Evolutionary conservation across 129 eudicot species (phyloP).

Genomic region (Saposhnikovia divaricata): DNA sequence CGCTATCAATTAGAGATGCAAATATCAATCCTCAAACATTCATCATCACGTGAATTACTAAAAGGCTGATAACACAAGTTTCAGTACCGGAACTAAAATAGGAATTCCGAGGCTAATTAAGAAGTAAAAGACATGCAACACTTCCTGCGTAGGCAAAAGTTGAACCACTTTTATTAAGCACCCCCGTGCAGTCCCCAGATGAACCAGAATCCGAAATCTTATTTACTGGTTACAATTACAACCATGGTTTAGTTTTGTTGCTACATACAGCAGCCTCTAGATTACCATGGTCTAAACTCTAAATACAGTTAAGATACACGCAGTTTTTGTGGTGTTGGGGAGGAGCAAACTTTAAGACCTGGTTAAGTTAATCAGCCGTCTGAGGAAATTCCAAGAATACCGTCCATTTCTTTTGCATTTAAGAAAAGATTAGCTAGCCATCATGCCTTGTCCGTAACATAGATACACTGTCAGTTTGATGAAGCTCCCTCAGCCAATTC

Average conservation of each 20-base stretch:
- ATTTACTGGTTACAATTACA: neutral
- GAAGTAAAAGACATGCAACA: neutral
- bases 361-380: neutral
- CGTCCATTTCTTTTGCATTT: neutral
- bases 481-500: constrained; percentile 35
- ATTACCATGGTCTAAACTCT: neutral
- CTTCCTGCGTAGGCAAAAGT: neutral
- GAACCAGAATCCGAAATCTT: neutral
- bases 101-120: neutral
- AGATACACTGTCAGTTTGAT: neutral
- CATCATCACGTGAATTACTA: neutral
- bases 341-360: neutral
- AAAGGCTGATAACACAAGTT: neutral
- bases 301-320: neutral
- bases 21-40: neutral
- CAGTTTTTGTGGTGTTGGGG: neutral
- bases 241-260: neutral
- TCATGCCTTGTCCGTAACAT: neutral
- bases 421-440: neutral
- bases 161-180: neutral
- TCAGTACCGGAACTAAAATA: neutral
- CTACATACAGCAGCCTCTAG: neutral
- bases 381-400: neutral
- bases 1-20: too few species aligned
- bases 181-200: neutral